Base-by-base conservation (phyloP, 2,329 filamentous ascomycete genomes). In the Neofusicoccum kwambonambiense region DNA sequence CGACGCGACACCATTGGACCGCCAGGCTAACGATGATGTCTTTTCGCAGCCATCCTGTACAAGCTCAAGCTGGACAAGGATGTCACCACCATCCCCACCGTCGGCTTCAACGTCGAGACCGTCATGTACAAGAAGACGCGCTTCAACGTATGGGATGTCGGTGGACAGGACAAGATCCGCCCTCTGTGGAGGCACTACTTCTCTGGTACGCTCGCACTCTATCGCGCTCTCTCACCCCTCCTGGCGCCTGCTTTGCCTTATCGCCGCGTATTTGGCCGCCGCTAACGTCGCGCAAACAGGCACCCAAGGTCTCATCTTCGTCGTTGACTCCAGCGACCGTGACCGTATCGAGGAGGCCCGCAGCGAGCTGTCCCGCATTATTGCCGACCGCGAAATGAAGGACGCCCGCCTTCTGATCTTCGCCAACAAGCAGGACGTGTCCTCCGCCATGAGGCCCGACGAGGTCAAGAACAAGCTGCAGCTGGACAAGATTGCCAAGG, bases 51-150 rank as follows among this genome's bases (percentile, higher is more conserved):
- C 75, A 99, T 99, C 79, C 89, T 99, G 74, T 99, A 99, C 87
- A 99, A 99, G 88, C 89, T 99, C 81, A 99, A 99, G 89, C 91
- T 99, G 78, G 94, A 95, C 84, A 91, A 97, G 86, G 95, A 96
- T 79, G 95, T 98, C 80, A 98, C 95, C 78, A 99, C 95, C 73
- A 99, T 99, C 77, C 95, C 95, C 73, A 99, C 95, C 77, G 97
- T 98, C 77, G 95, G 95, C 76, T 99, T 99, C 90, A 99, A 99
- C 86, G 95, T 99, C 81, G 95, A 99, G 88, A 98, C 95, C 64
- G 95, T 99, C 81, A 93, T 96, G 81, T 98, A 98, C 87, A 97
- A 97, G 89, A 99, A 99, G 89, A 97, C 97, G 77, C 93, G 97
- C 81, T 99, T 99, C 87, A 98, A 94, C 81, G 95, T 99, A 80